Base-by-base conservation (phyloP, 1,284 basidiomycete species). In the Anthracocystis panici-leucophaei region DNA sequence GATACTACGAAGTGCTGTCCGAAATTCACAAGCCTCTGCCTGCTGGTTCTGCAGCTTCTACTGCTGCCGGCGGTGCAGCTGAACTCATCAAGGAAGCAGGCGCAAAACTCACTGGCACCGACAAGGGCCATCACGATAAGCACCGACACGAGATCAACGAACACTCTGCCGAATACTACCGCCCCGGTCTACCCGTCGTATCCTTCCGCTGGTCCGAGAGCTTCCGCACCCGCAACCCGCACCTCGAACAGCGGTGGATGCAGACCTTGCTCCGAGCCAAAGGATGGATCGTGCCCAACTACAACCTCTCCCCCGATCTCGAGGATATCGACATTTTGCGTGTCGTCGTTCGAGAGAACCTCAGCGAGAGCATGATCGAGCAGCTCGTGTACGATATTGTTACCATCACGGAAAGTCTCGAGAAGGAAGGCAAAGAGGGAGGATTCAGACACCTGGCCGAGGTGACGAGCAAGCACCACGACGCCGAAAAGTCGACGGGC, bases 151-250 rank as follows among this genome's bases (percentile, higher is more conserved):
- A 53, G 20, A 56, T 57, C 56, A 85, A 86, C 6, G 79, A 87
- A 7, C 81, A 65, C 51, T 63, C 61, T 51, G 65, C 78, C 9
- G 78, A 92, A 90, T 87, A 84, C 46, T 95, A 94, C 84, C 83
- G 87, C 6, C 90, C 92, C 2, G 93, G 93, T 3, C 88, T 98
- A 21, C 95, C 95, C 4, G 95, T 97, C 16, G 93, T 97, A 0
- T 88, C 93, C 0, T 98, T 98, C 91, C 82, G 83, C 54, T 95
- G 97, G 88, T 91, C 91, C 1, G 91, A 97, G 82, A 86, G 88
- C 16, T 80, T 84, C 68, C 61, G 69, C 27, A 21, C 56, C 7
- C 59, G 79, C 52, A 71, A 83, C 54, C 80, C 82, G 12, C 29
- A 80, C 12, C 66, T 85, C 21, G 66, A 95, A 85, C 95, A 97